These are phyloP conservation scores for Murraya koenigii DNA, from an alignment of 345 rosid species.

Conservation along the genomic window DNA sequence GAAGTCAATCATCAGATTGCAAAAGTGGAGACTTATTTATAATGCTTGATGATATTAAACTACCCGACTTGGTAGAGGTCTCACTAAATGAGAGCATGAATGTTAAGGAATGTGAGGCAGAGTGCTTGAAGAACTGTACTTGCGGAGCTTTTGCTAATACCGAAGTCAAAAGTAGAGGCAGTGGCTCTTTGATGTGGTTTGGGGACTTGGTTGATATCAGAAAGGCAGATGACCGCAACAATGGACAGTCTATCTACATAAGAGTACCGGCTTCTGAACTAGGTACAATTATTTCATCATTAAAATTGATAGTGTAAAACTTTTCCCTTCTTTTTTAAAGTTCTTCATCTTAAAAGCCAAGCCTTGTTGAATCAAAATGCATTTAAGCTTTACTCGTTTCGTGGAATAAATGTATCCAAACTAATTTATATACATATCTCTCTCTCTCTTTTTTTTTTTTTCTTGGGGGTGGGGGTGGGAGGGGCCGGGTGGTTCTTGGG, in stretches of 20 bases:
- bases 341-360: not conserved
- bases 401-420: not conserved
- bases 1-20: not conserved
- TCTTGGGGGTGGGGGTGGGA: too few relatives aligned
- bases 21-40: slow-evolving; percentile 5
- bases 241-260: slow-evolving; percentile 24
- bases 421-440: too few relatives aligned
- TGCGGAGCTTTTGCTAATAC: slow-evolving; percentile 30
- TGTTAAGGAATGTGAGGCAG: slow-evolving; percentile 19
- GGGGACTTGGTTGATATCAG: slow-evolving; percentile 26
- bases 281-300: not conserved
- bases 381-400: not conserved
- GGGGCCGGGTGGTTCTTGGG: not conserved
- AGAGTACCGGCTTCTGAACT: slow-evolving; percentile 16
- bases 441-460: too few relatives aligned
- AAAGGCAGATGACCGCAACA: not conserved
- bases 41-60: not conserved
- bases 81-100: slow-evolving; percentile 10
- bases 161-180: slow-evolving; percentile 18
- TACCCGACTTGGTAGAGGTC: slow-evolving; percentile 13
- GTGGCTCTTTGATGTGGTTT: slow-evolving; percentile 37
- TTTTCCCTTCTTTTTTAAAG: not conserved
- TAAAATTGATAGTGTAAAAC: too few relatives aligned
- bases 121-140: slow-evolving; percentile 25
- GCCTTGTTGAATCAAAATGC: not conserved